Evolutionary conservation across 495 filamentous ascomycete species (phyloP).

Genomic region (Lasiosphaeris hirsuta): DNA sequence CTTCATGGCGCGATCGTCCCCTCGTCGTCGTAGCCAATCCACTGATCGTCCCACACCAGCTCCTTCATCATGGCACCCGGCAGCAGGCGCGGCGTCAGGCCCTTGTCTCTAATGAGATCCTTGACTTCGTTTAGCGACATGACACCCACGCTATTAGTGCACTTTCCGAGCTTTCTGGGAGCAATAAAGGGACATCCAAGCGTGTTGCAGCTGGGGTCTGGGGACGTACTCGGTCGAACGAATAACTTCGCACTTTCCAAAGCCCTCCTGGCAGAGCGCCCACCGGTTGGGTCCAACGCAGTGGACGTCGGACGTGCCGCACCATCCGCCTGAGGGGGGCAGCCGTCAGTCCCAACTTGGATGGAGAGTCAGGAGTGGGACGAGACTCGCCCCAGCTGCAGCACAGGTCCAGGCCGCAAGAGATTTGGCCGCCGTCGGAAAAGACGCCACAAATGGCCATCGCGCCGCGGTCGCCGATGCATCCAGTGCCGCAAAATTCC

Average conservation of each 20-base stretch:
- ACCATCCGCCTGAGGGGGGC: conserved; percentile 15
- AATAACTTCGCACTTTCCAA: neutral
- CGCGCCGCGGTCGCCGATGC: conserved; percentile 11
- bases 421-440: neutral
- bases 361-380: too few species aligned
- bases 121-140: conserved; percentile 30
- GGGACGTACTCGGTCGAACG: neutral
- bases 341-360: too few species aligned
- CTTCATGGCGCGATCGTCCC: conserved; percentile 26
- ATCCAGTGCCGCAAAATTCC: conserved; percentile 2
- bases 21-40: conserved; percentile 38
- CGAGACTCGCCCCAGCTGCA: too few species aligned
- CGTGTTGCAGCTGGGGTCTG: conserved; percentile 33
- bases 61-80: conserved; percentile 31
- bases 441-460: conserved; percentile 9
- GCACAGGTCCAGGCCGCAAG: conserved; percentile 21
- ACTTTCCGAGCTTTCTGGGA: conserved; percentile 27
- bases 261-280: neutral
- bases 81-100: neutral
- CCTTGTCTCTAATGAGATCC: conserved; percentile 9
- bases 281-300: neutral
- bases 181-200: conserved; percentile 27
- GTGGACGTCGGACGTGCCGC: conserved; percentile 6
- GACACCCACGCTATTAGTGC: conserved; percentile 30
- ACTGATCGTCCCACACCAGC: conserved; percentile 26